Evolutionary conservation across 768 basidiomycete genomes (phyloP), one percentile per base, ranked within the genome.

Genomic region (Russula sp.): DNA sequence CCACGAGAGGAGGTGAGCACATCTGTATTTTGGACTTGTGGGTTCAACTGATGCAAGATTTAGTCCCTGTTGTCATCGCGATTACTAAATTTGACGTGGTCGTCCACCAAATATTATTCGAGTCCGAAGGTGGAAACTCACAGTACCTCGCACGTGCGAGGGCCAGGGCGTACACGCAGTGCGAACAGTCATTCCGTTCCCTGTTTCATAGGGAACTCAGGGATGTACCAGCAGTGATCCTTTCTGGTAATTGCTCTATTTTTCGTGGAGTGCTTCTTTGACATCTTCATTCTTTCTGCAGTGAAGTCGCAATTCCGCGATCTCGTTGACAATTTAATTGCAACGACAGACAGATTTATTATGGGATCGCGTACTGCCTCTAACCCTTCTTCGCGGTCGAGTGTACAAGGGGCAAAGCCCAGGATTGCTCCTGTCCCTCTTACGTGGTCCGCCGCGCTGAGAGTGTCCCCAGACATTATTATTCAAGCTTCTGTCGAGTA

Each of bases 21-120:
- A 1, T 11, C 32, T 9, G 13, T 25, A 25, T 43, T 13, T 6
- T 0, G 2, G n/a, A n/a, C 3, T 34, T 18, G 13, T 22, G n/a
- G n/a, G 18, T 36, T 34, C 16, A 7, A 18, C 18, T 6, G 18
- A 39, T 35, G 5, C 0, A 8, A 7, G 8, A 2, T 5, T 32
- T n/a, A 61, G 60, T 61, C 25, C 54, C 60, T 0, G 42, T 61
- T 7, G 10, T 61, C 38, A 18, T 61, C 25, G 48, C 49, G 5
- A 50, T 61, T 20, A 56, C 60, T 3, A 61, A 61, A 49, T 56
- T 50, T 51, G 60, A 61, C n/a, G 0, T 43, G 47, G 47, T 29
- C 2, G 22, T 56, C 41, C 39, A 41, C 13, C 22, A 22, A 20
- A 22, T 38, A 18, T 10, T 7, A 10, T 18, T 34, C 3, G 11